Conservation (phyloP, 177 flowering plant species). For the Telopea speciosissima region DNA sequence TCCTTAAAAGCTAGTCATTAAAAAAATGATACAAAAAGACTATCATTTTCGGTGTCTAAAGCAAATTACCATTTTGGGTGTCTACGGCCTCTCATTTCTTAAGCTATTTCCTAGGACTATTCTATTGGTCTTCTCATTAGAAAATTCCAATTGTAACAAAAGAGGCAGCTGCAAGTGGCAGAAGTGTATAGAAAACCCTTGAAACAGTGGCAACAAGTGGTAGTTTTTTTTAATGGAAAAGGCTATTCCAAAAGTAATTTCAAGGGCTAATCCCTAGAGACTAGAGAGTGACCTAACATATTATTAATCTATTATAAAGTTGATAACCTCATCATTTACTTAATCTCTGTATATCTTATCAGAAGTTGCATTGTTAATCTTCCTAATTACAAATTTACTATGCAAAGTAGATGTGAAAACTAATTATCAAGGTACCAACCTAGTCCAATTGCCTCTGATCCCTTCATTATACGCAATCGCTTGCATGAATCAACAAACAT, state of each 20-base stretch:
- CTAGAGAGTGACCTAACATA: not conserved
- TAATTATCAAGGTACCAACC: conserved; percentile 31
- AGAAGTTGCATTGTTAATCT: not conserved
- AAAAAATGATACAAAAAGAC: too few relatives aligned
- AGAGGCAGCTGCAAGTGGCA: not conserved
- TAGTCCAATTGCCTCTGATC: conserved; percentile 68
- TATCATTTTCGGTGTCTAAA: too few relatives aligned
- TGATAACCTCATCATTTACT: too few relatives aligned
- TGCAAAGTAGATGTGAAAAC: not conserved
- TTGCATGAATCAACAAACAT: conserved; percentile 87
- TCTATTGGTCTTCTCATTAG: not conserved
- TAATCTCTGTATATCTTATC: too few relatives aligned
- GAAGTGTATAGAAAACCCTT: too few relatives aligned
- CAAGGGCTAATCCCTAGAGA: not conserved
- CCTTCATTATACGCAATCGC: conserved; percentile 78
- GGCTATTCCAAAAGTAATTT: not conserved
- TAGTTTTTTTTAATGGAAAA: too few relatives aligned
- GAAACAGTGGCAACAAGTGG: too few relatives aligned
- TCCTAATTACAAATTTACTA: not conserved
- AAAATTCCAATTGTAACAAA: too few relatives aligned
- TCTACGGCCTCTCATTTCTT: not conserved
- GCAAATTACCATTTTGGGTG: too few relatives aligned
- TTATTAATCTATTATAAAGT: too few relatives aligned
- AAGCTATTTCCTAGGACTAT: not conserved
- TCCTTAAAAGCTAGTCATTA: too few relatives aligned